Evolutionary conservation across 106 monocot genomes (phyloP), one percentile per base, ranked within the genome.

Genomic region (Dendrobium officinale): DNA sequence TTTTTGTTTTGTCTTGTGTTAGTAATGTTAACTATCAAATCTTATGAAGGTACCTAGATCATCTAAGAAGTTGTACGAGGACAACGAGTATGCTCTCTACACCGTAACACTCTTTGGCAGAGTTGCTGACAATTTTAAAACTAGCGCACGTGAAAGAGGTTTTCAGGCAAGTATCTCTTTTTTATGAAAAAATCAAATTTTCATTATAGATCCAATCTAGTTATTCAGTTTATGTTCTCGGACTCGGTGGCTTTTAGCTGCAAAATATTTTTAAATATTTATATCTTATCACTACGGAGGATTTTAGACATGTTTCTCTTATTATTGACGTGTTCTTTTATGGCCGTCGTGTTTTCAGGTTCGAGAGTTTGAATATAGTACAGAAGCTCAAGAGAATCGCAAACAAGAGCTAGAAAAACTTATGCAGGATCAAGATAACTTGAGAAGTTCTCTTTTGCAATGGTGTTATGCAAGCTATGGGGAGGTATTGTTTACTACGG

Each of bases 391-490:
- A 77, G 91, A 98, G 76, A 86, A 77, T 79, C 86, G 84, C 66
- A 94, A 98, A 73, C 83, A 85, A 66, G 97, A 98, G 83, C 17
- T 98, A 68, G 92, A 95, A 75, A 98, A 98, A 77, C 61, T 98
- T 61, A 75, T 89, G 70, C 90, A 89, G 74, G 94, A 94, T 82
- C 94, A 92, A 83, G 97, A 95, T 80, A 84, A 78, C 45, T 83
- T 89, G 83, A 90, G 92, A 79, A 88, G 84, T 61, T 91, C 92
- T 73, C 91, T 98, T 86, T 81, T 98, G 41, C 92, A 98, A 31
- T 98, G 97, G 97, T 98, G 97, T 70, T 98, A 91, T 88, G 90
- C 88, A 59, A 98, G 94, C 82, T 98, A 98, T 81, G 91, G 92
- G 37, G 97, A 98, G 94, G 97, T 95, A 86, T 74, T 42, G 40